These are phyloP conservation scores for Heteromeles arbutifolia DNA, from an alignment of 306 rosid genomes.

Conservation along the genomic window DNA sequence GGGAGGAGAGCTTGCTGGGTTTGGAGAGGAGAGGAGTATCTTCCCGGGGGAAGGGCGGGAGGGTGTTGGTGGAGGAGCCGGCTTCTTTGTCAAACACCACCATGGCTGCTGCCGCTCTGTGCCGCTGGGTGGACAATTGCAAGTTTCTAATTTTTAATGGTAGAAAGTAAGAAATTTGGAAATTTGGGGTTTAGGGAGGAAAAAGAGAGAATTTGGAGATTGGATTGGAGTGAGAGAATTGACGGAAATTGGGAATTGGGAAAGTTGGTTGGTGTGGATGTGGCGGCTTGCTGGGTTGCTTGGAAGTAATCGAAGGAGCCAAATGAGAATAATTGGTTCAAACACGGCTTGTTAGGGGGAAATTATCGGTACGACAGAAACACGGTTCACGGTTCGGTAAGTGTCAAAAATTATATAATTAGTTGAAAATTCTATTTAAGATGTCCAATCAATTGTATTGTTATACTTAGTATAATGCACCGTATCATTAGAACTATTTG, in stretches of 20 bases:
- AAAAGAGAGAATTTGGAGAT: background rate
- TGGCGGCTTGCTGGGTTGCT: background rate
- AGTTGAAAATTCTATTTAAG: too few species aligned
- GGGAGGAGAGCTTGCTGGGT: constrained; percentile 38
- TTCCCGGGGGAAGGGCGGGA: constrained; percentile 40
- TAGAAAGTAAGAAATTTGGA: background rate
- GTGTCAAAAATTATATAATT: too few species aligned
- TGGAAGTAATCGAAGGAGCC: background rate
- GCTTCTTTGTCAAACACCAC: constrained; percentile 34
- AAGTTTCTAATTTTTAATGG: background rate
- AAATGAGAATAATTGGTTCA: background rate
- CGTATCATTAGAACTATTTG: fast-evolving
- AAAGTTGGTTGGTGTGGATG: background rate
- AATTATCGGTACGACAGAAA: too few species aligned
- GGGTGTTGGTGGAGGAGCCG: constrained; percentile 36
- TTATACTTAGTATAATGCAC: too few species aligned
- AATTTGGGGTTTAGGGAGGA: background rate
- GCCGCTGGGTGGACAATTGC: background rate
- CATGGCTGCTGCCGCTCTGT: constrained; percentile 17
- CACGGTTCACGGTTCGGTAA: too few species aligned
- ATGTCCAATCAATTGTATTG: fast-evolving
- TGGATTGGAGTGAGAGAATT: background rate
- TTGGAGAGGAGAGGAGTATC: constrained; percentile 50
- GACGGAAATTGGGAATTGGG: background rate
- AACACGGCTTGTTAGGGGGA: too few species aligned